A percentile compares a stretch with the other conserved stretches of the same genome.
Conservation (phyloP, 441 rosid genomes). For the Manihot esculenta region DNA sequence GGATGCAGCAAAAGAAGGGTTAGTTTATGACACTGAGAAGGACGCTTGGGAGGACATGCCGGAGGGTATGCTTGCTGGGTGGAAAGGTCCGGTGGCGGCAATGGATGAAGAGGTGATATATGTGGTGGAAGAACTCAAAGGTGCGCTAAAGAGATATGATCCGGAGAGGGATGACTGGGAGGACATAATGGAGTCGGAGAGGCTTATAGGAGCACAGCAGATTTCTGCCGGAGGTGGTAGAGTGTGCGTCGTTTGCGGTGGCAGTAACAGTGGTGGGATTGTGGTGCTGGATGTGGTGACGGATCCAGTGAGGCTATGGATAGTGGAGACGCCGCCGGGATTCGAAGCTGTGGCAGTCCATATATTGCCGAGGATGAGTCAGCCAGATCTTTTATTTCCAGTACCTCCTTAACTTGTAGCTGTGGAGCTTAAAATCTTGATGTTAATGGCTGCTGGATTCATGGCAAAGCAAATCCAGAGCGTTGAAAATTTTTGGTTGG, state of each 20-base stretch:
- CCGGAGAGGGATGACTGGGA: conserved; percentile 42
- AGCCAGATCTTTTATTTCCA: conserved; percentile 11
- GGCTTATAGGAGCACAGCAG: conserved; percentile 45
- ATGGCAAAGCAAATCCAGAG: not conserved
- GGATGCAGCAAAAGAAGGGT: conserved; percentile 40
- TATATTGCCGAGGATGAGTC: conserved; percentile 51
- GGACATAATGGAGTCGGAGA: conserved; percentile 27
- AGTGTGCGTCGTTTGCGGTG: conserved; percentile 41
- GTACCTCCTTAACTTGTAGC: too few relatives aligned
- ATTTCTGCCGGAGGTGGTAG: conserved; percentile 46
- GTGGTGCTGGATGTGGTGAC: conserved; percentile 45
- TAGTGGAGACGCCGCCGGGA: conserved; percentile 39
- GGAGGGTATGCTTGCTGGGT: conserved; percentile 52
- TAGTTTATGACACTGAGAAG: conserved; percentile 36
- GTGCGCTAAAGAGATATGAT: conserved; percentile 37
- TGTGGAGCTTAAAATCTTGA: not conserved
- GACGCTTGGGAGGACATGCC: conserved; percentile 57
- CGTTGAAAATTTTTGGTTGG: not conserved
- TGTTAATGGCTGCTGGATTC: not conserved
- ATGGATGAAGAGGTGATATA: conserved; percentile 57
- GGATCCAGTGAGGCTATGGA: conserved; percentile 32
- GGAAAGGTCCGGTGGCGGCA: conserved; percentile 62
- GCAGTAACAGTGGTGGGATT: conserved; percentile 19
- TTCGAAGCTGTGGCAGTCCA: conserved; percentile 44
- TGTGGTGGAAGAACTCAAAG: conserved; percentile 43